Evolutionary conservation across 805 yeast species (phyloP), one percentile per base, ranked within the genome.

Genomic region (Kluyveromyces lactis): DNA sequence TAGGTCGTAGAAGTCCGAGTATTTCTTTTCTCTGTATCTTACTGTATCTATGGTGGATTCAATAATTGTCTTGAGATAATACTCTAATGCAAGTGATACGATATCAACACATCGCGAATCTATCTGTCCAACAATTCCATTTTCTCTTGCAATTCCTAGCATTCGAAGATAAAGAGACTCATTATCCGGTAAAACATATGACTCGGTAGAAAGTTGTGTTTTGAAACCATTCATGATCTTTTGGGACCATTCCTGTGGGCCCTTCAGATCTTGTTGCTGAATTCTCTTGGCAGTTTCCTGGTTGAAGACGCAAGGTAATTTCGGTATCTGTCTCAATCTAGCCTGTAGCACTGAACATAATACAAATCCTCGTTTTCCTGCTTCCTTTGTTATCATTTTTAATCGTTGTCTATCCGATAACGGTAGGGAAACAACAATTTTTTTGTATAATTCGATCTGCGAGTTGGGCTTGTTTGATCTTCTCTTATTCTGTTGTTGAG

Each of bases 201-300:
- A 68, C 48, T 90, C 95, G 1, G 84, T 67, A 2, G 90, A 73
- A 26, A 89, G 67, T 4, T 92, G 90, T 1, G 92, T 75, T 49
- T 84, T 86, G 40, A 86, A 73, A 3, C 92, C 94, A 52, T 81
- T 87, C 39, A 81, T 72, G 13, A 92, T 85, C 55, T 92, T 97
- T 58, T 89, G 95, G 17, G 94, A 86, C 90, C 96, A 87, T 49
- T 81, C 81, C 23, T 79, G 72, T 26, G 85, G 72, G 1, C 61
- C 58, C 46, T 59, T 57, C 13, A 57, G 37, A 40, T 59, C 58
- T 37, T 57, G 58, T 21, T 49, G 44, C 28, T 56, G 55, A 6
- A 59, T 51, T 29, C 61, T 49, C 37, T 55, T 59, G 29, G 56
- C 45, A 26, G 62, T 55, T 28, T 59, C 62, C 15, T 53, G 58